Percentiles rank a stretch among this genome's conserved stretches.
These are phyloP conservation scores for Lagerstroemia fauriei DNA, from an alignment of 441 rosid genomes.

Conservation along the genomic window DNA sequence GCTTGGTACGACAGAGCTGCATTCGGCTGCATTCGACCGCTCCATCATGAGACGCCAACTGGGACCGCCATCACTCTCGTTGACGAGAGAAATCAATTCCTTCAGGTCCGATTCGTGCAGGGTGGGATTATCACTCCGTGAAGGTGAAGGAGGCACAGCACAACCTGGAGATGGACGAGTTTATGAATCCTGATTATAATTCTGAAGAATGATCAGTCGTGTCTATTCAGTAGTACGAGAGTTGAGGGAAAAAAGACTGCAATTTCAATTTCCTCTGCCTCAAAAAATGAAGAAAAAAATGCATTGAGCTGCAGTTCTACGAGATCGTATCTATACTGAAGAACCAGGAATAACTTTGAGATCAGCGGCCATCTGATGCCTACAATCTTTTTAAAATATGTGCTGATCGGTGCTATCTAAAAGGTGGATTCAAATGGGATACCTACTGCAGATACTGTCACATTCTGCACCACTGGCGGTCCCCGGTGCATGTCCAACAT, in stretches of 20 bases:
- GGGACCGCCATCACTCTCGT: not conserved
- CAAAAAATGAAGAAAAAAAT: not conserved
- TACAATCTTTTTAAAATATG: not conserved
- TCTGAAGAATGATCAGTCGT: not conserved
- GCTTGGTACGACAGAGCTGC: conserved; percentile 22
- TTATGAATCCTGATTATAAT: not conserved
- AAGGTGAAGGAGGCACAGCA: not conserved
- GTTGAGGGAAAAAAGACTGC: not conserved
- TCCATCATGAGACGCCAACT: conserved; percentile 28
- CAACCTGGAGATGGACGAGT: not conserved
- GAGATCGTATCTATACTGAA: not conserved
- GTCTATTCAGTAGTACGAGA: not conserved
- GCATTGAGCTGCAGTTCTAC: not conserved
- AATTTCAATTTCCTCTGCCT: not conserved
- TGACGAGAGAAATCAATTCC: conserved; percentile 16
- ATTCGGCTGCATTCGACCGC: conserved; percentile 2
- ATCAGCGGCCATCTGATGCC: not conserved
- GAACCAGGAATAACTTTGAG: not conserved
- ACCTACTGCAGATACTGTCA: conserved; percentile 8
- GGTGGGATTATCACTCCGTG: not conserved
- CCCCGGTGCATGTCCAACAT: not conserved
- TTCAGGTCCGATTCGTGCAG: conserved; percentile 18
- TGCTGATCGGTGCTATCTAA: not conserved
- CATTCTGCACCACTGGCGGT: not conserved
- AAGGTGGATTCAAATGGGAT: not conserved